phyloP scores from a whole-genome alignment of 2,329 filamentous ascomycete species.

The Aspergillus luchuensis region DNA sequence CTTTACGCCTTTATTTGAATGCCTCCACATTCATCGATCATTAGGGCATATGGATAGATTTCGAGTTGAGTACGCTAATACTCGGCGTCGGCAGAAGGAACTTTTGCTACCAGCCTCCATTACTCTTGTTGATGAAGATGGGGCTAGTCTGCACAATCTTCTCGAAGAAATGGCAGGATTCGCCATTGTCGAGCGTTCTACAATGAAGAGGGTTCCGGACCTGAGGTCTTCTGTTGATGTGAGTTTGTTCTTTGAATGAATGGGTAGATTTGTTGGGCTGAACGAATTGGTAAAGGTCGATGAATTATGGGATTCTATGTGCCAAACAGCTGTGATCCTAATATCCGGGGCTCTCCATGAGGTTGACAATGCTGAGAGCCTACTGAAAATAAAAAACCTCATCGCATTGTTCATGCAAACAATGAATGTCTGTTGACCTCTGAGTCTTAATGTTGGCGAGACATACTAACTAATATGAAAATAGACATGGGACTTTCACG shows the following conservation, averaged over 20 bases:
- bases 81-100: conserved; percentile 87
- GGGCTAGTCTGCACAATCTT: conserved; percentile 81
- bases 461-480: neutral
- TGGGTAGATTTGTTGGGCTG: neutral
- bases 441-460: conserved; percentile 11
- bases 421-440: conserved; percentile 71
- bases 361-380: conserved; percentile 82
- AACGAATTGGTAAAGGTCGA: conserved; percentile 65
- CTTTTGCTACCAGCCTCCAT: conserved; percentile 77
- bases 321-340: conserved; percentile 77
- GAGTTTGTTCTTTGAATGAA: conserved; percentile 19
- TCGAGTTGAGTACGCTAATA: conserved; percentile 85
- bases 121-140: conserved; percentile 77
- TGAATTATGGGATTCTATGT: conserved; percentile 98
- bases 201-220: conserved; percentile 82
- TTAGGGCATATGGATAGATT: conserved; percentile 92
- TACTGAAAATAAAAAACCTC: conserved; percentile 93
- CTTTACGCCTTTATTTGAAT: conserved; percentile 92
- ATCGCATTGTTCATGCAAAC: conserved; percentile 95
- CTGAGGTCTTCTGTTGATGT: conserved; percentile 82
- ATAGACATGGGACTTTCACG: conserved; percentile 86
- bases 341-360: conserved; percentile 76
- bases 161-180: conserved; percentile 95
- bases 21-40: conserved; percentile 93
- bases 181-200: conserved; percentile 92